Base-by-base conservation (phyloP, 2,329 filamentous ascomycete species). In the Colletotrichum sp. region DNA sequence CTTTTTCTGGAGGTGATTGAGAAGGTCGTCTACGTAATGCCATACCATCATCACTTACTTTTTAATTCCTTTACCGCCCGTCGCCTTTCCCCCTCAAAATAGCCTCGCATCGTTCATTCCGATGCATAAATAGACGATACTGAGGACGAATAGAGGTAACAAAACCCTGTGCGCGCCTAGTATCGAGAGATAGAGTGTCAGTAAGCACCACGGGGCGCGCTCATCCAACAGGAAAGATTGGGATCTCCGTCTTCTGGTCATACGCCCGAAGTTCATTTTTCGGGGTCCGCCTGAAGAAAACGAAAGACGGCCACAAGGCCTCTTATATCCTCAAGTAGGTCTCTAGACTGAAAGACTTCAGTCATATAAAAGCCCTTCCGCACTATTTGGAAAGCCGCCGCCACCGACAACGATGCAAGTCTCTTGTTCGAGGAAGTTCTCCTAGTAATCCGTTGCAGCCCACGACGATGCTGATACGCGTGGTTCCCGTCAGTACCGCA, bases 21-120 rank as follows among this genome's bases (percentile, higher is more conserved):
- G 9, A n/a, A n/a, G 39, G 9, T n/a, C 2, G 1, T 44, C 39
- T n/a, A n/a, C 18, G 1, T n/a, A 3, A n/a, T 44, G 5, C 1
- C 39, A 44, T 4, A 4, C 44, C 44, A 49, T 0, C 4, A 21
- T 21, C 0, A 49, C n/a, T 8, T 13, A n/a, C 3, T 1, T 18
- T 49, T 49, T 1, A 12, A 3, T 13, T 3, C 6, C n/a, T 21
- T 13, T 1, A 21, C 10, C 44, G n/a, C 44, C 44, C n/a, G 4
- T 39, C 34, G 16, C 39, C 16, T 9, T n/a, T 18, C 8, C 2
- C 8, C 18, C 44, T n/a, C 6, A 49, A 49, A 49, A 0, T 8
- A 21, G n/a, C n/a, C 44, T 4, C 3, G 1, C 8, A 10, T 1
- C 0, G 6, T 21, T 13, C 44, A 2, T 49, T 21, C n/a, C 7